Base-by-base conservation (phyloP, 345 rosid genomes). In the Lumnitzera littorea region DNA sequence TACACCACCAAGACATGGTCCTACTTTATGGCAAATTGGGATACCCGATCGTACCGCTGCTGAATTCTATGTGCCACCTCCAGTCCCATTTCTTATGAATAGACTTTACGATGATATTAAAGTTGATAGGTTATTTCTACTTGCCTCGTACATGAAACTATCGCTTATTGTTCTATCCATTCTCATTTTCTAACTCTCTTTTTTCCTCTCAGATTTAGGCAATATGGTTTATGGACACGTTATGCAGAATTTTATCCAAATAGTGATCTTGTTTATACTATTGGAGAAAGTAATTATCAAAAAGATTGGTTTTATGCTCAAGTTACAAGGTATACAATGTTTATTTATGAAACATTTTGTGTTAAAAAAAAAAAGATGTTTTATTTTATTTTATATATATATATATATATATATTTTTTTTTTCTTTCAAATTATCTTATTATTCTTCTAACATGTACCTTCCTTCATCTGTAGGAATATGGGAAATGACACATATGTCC, bases 1-100 rank as follows among this genome's bases (percentile, higher is more conserved):
- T 53, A 58, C 17, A 25, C 81, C 84, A 20, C 84, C 81, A 25
- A 68, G 84, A 48, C 65, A 53, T 41, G 84, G 84, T 6, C 78
- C 78, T 15, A 76, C 84, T 2, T 43, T 73, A 15, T 76, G 84
- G 84, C 78, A 79, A 76, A 79, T 79, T 2, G 84, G 78, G 53
- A 27, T 68, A 36, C 72, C 84, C 16, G 80, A 73, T 48, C 68
- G 81, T 2, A 56, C 60, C 13, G 81, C 84, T 3, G 72, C 72
- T 0, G 81, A 76, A 31, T 79, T 76, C 48, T 66, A 61, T 51
- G 78, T 79, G 54, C 81, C 84, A 2, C 63, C 65, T 15, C 24
- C 78, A 14, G 25, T 46, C 29, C 78, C 84, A 4, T 3, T 11
- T 2, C 74, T 76, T 0, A 0, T 52, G 5, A 79, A 70, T 53